Conservation (phyloP, 192 early-diverging fungal species). For the Piromyces sp. region DNA sequence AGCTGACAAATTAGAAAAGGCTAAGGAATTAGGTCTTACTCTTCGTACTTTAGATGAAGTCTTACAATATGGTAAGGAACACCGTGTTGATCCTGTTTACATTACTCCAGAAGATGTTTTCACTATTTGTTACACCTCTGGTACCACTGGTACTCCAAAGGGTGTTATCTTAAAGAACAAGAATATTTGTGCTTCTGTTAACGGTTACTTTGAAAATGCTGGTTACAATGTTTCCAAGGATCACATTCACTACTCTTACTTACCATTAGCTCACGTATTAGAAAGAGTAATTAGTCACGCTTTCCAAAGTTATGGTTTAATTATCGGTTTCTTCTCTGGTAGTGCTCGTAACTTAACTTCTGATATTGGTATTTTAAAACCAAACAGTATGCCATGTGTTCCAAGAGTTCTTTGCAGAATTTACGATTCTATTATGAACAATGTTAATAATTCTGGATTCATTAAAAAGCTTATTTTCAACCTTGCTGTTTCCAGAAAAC, state of each 20-base stretch:
- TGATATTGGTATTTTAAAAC: background rate
- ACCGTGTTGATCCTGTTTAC: background rate
- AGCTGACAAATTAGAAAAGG: background rate
- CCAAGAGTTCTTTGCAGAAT: background rate
- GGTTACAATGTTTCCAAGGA: background rate
- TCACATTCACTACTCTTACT: background rate
- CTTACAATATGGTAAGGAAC: background rate
- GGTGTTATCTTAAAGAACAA: background rate
- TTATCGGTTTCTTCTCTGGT: background rate
- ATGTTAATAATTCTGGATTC: background rate
- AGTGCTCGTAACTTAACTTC: background rate
- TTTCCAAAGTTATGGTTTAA: background rate
- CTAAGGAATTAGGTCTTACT: background rate
- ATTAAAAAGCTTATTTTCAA: background rate
- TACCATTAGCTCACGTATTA: background rate
- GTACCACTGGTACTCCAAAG: background rate
- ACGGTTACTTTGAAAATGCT: background rate
- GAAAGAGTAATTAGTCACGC: background rate
- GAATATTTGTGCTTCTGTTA: background rate
- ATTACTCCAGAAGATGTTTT: background rate
- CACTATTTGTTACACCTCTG: background rate
- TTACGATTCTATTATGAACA: background rate
- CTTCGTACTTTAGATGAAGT: background rate
- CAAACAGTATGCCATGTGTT: background rate
- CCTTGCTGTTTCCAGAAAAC: background rate